Percentiles rank a stretch among this genome's conserved stretches.
These are phyloP conservation scores for Rhododendron simsii DNA, from an alignment of 148 eudicot genomes.

Conservation along the genomic window DNA sequence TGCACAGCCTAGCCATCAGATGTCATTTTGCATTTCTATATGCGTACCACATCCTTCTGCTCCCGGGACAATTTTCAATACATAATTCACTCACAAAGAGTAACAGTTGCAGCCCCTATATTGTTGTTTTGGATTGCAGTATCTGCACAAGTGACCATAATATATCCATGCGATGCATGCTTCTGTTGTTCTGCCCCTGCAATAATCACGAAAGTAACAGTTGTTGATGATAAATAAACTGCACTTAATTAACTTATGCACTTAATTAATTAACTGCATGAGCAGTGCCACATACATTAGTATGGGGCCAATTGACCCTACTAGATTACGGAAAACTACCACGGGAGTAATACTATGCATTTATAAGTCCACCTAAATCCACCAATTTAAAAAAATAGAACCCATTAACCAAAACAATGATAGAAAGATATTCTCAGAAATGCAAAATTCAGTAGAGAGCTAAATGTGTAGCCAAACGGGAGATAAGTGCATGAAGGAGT, in stretches of 20 bases:
- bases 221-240: not conserved
- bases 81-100: not conserved
- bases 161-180: slow-evolving; percentile 85
- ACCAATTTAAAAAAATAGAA: not conserved
- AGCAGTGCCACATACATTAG: not conserved
- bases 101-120: not conserved
- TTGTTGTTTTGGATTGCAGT: slow-evolving; percentile 27
- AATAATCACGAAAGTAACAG: not conserved
- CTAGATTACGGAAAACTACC: not conserved
- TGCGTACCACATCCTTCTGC: not conserved
- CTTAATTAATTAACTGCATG: not conserved
- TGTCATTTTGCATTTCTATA: not conserved
- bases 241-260: not conserved
- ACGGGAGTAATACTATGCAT: not conserved
- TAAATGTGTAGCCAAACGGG: not conserved
- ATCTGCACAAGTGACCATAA: slow-evolving; percentile 85
- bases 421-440: not conserved
- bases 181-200: slow-evolving; percentile 69
- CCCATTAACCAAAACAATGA: not conserved
- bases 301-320: not conserved
- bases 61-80: not conserved
- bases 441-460: not conserved
- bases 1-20: not conserved
- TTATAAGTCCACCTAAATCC: not conserved
- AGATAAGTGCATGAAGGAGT: not conserved